Evolutionary conservation across 257 asterid species (phyloP).

Genomic region (Penstemon newberryi): DNA sequence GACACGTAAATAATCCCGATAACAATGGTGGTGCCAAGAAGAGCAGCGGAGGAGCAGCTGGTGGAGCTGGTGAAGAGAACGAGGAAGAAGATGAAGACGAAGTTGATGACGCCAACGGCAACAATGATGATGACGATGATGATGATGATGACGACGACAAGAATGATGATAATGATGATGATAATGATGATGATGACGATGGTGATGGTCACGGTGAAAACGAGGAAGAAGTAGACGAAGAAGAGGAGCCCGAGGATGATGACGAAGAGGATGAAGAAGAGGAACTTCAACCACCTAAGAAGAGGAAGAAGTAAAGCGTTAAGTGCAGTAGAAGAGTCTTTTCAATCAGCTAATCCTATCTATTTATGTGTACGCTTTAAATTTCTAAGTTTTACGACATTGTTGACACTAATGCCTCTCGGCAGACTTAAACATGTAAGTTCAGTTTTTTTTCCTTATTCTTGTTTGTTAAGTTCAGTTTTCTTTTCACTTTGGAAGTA

Average conservation of each 20-base stretch:
- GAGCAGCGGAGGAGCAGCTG: slow-evolving; percentile 28
- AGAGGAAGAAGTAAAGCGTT: slow-evolving; percentile 69
- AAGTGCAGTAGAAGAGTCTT: neutral
- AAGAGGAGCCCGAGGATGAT: slow-evolving; percentile 36
- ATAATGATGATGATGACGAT: slow-evolving; percentile 28
- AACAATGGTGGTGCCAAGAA: slow-evolving; percentile 46
- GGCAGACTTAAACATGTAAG: no score
- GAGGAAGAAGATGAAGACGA: slow-evolving; percentile 39
- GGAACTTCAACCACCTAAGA: slow-evolving; percentile 76
- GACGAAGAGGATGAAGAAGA: slow-evolving; percentile 61
- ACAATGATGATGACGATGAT: neutral
- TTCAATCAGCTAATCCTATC: slow-evolving; percentile 23
- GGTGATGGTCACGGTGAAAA: slow-evolving; percentile 29
- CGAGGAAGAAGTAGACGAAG: slow-evolving; percentile 39
- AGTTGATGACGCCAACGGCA: slow-evolving; percentile 26
- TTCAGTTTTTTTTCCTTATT: no score
- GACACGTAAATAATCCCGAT: slow-evolving; percentile 36
- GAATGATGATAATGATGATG: slow-evolving; percentile 26
- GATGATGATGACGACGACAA: slow-evolving; percentile 29
- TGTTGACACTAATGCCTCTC: no score
- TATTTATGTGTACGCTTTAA: neutral
- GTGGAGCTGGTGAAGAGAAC: slow-evolving; percentile 34
- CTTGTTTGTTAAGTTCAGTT: no score
- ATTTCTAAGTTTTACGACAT: no score
- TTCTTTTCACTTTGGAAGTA: no score